phyloP scores from a whole-genome alignment of 2,329 filamentous ascomycete species.

The Cladosporium sp. region DNA sequence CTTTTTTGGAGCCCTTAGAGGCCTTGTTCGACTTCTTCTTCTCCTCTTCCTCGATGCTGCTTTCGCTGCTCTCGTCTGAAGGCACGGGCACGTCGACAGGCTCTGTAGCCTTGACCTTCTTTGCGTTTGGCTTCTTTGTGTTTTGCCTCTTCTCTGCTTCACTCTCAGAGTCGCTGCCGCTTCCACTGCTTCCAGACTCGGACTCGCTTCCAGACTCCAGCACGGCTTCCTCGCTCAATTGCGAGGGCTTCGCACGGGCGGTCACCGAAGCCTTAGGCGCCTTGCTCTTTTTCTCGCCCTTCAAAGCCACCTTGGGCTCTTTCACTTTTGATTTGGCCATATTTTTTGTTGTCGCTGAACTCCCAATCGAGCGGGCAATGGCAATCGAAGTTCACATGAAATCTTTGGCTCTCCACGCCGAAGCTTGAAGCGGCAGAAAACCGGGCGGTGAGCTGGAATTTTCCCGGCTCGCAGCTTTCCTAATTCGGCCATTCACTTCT shows the following conservation, averaged over 20 bases:
- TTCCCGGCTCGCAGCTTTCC: slow-evolving; percentile 6
- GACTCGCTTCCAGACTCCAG: slow-evolving; percentile 22
- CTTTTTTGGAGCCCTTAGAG: slow-evolving; percentile 8
- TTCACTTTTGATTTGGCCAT: slow-evolving; percentile 26
- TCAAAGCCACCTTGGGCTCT: slow-evolving; percentile 33
- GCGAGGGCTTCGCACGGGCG: slow-evolving; percentile 22
- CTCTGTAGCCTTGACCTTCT: slow-evolving; percentile 22
- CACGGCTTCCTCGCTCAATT: slow-evolving; percentile 35
- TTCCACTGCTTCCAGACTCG: slow-evolving; percentile 20
- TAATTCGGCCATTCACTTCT: slow-evolving; percentile 11
- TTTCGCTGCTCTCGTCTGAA: slow-evolving; percentile 13
- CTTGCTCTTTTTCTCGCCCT: slow-evolving; percentile 28
- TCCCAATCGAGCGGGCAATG: background rate
- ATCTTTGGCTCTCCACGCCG: slow-evolving; percentile 6
- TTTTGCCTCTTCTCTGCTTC: slow-evolving; percentile 24
- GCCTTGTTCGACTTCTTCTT: slow-evolving; percentile 11
- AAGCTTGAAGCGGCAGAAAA: slow-evolving; percentile 12
- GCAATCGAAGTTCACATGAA: slow-evolving; percentile 10
- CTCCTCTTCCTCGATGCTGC: slow-evolving; percentile 11
- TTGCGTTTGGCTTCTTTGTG: slow-evolving; percentile 18
- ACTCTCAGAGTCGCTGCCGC: slow-evolving; percentile 34
- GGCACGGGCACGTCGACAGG: slow-evolving; percentile 24
- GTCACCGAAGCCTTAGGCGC: slow-evolving; percentile 20
- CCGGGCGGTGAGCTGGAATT: slow-evolving; percentile 16
- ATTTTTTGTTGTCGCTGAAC: background rate